phyloP scores from a whole-genome alignment of 805 yeast genomes.

The Babjeviella inositovora region DNA sequence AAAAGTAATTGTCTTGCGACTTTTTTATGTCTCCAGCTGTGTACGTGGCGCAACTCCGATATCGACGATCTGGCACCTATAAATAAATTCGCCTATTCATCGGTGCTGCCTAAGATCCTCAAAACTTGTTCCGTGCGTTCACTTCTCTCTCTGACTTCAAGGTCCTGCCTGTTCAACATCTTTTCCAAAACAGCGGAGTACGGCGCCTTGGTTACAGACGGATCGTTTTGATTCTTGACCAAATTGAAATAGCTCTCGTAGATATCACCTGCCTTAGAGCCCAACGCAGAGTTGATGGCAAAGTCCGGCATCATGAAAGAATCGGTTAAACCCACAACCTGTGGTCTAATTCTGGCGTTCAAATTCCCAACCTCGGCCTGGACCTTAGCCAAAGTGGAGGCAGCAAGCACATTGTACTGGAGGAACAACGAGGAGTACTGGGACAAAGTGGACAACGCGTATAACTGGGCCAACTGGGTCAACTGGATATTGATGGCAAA shows the following conservation, averaged over 20 bases:
- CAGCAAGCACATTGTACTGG: slow-evolving; percentile 38
- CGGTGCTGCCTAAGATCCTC: too few relatives aligned
- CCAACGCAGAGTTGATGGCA: slow-evolving; percentile 71
- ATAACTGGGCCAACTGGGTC: slow-evolving; percentile 38
- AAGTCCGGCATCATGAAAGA: slow-evolving; percentile 71
- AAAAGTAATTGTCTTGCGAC: too few relatives aligned
- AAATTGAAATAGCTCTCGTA: slow-evolving; percentile 59
- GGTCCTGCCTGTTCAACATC: slow-evolving; percentile 17
- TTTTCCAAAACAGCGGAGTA: slow-evolving; percentile 23
- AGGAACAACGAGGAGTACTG: slow-evolving; percentile 58
- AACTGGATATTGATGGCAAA: slow-evolving; percentile 30
- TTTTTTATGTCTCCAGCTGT: too few relatives aligned
- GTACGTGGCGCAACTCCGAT: too few relatives aligned
- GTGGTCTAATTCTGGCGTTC: slow-evolving; percentile 38
- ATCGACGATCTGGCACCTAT: too few relatives aligned
- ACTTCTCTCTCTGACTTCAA: slow-evolving; percentile 14
- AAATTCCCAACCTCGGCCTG: slow-evolving; percentile 25
- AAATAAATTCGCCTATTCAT: too few relatives aligned
- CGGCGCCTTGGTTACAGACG: slow-evolving; percentile 40
- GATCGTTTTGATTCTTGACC: slow-evolving; percentile 33
- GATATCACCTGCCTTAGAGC: slow-evolving; percentile 68
- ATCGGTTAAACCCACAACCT: slow-evolving; percentile 69
- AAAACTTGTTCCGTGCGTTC: slow-evolving; percentile 8
- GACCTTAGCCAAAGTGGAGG: slow-evolving; percentile 24
- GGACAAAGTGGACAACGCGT: slow-evolving; percentile 53